Conservation (phyloP, 352 stramenopile species). For the Globisporangium cederbergense region DNA sequence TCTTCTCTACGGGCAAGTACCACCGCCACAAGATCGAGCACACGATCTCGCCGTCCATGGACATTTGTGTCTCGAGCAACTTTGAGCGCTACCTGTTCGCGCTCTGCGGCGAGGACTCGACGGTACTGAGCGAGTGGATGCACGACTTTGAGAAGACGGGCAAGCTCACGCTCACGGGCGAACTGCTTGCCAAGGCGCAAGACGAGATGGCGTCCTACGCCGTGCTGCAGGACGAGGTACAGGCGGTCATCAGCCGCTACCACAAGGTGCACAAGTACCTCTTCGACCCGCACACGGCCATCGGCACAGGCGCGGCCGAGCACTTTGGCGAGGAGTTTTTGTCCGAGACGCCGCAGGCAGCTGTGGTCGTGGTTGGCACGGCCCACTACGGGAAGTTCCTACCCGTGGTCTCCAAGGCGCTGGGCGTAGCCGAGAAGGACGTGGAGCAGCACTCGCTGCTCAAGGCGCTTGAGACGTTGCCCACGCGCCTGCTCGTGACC, state of each 20-base stretch:
- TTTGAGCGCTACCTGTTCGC: slow-evolving; percentile 99
- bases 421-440: slow-evolving; percentile 65
- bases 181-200: slow-evolving; percentile 89
- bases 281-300: slow-evolving; percentile 96
- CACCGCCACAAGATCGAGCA: slow-evolving; percentile 90
- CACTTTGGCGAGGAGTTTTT: slow-evolving; percentile 61
- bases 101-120: slow-evolving; percentile 91
- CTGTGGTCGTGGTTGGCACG: slow-evolving; percentile 94
- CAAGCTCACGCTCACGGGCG: slow-evolving; percentile 90
- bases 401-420: slow-evolving; percentile 87
- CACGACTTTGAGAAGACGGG: slow-evolving; percentile 92
- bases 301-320: slow-evolving; percentile 92
- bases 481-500: slow-evolving; percentile 55
- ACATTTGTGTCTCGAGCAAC: slow-evolving; percentile 99
- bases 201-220: slow-evolving; percentile 92
- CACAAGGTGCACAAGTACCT: slow-evolving; percentile 92
- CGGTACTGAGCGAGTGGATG: slow-evolving; percentile 93
- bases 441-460: slow-evolving; percentile 77
- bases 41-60: slow-evolving; percentile 97
- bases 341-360: slow-evolving; percentile 47
- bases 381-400: slow-evolving; percentile 98
- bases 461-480: slow-evolving; percentile 65
- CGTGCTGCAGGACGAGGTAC: slow-evolving; percentile 83
- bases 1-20: slow-evolving; percentile 97
- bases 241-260: slow-evolving; percentile 92